Evolutionary conservation across 176 grass and related monocot species (phyloP), one percentile per base, ranked within the genome.

Genomic region (Carex parvula): DNA sequence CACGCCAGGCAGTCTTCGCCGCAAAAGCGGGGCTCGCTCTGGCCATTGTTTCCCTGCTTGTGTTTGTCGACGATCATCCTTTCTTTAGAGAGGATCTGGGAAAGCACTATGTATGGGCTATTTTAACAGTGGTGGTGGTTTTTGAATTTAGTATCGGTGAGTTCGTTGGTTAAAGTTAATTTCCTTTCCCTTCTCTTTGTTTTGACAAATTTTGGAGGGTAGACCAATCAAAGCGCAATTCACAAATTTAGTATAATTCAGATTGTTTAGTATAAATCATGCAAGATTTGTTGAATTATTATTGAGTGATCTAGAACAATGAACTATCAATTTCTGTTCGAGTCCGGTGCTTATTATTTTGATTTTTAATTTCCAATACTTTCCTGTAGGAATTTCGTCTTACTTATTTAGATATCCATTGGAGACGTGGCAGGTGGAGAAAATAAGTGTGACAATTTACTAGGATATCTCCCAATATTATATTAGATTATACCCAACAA

Each of bases 71-170:
- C 29, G 91, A 92, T 93, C 89, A 83, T 5, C 60, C 80, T 8
- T 83, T 83, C 60, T 83, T 83, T 26, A 65, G 86, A 1, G 85
- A 77, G 46, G 88, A 90, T 86, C 82, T 99, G 60, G 81, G 86
- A 77, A 95, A 84, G 84, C 88, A 95, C 87, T 99, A 93, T 87
- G 32, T 95, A 84, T 99, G 96, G 96, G 93, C 96, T 42, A 95
- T 99, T 87, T 89, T 99, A 85, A 99, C 96, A 55, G 90, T 95
- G 24, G 91, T 99, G 79, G 91, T 99, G 53, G 84, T 95, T 84
- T 99, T 99, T 80, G 96, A 99, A 84, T 99, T 95, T 85, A 91
- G 92, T 86, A 89, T 94, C 39, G 92, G 92, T 94, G 69, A n/a
- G 89, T 76, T 42, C 15, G 9, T 20, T 86, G 61, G 46, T 89